phyloP scores from a whole-genome alignment of 2,329 filamentous ascomycete genomes.

The Fusarium denticulatum region DNA sequence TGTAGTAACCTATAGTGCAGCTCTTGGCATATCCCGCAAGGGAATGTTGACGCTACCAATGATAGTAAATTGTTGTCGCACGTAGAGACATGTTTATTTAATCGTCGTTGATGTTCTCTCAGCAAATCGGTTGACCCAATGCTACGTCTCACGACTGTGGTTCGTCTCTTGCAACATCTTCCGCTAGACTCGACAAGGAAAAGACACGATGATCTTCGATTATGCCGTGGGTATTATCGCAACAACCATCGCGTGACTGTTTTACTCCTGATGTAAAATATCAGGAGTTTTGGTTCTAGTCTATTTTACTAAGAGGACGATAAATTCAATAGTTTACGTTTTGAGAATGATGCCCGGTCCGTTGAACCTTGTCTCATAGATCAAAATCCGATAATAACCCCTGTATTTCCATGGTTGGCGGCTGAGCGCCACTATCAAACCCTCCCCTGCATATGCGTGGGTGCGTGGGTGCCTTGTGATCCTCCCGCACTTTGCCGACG shows the following conservation, averaged over 20 bases:
- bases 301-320: background rate
- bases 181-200: slow-evolving; percentile 4
- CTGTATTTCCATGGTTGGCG: slow-evolving; percentile 7
- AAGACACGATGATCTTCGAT: too few species aligned
- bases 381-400: background rate
- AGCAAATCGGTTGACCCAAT: slow-evolving; percentile 15
- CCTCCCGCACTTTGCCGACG: background rate
- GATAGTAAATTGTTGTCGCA: slow-evolving; percentile 9
- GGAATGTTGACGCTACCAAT: background rate
- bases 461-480: background rate
- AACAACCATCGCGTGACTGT: background rate
- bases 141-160: background rate
- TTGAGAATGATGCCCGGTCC: background rate
- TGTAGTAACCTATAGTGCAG: background rate
- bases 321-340: background rate
- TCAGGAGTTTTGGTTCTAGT: background rate
- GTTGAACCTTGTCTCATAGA: background rate
- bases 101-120: background rate
- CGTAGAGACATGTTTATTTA: slow-evolving; percentile 1
- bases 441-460: slow-evolving; percentile 9
- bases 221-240: too few species aligned
- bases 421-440: slow-evolving; percentile 12
- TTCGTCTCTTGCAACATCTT: slow-evolving; percentile 6
- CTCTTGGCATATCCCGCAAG: background rate
- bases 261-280: background rate